These are phyloP conservation scores for Globisporangium rhizosaccharum DNA, from an alignment of 352 stramenopile species.

Conservation along the genomic window DNA sequence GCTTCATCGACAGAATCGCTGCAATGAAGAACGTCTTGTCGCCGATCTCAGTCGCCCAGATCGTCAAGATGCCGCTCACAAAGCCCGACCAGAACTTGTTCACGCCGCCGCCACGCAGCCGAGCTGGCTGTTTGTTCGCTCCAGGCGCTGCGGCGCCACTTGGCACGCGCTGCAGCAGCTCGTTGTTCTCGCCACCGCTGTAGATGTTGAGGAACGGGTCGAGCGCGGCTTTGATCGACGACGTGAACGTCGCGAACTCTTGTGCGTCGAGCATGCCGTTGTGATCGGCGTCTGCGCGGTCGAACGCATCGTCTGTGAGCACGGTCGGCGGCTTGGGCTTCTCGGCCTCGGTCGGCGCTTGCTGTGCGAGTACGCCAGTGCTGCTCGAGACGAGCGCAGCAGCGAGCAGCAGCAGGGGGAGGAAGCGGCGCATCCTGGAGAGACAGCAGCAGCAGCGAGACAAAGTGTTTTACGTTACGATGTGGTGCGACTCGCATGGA, in stretches of 20 bases:
- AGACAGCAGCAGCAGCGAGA: too few relatives aligned
- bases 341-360: conserved; percentile 18
- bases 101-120: conserved; percentile 33
- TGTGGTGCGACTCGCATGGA: too few relatives aligned
- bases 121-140: conserved; percentile 9
- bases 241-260: conserved; percentile 64
- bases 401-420: conserved; percentile 7
- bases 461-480: too few relatives aligned
- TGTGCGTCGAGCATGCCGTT: conserved; percentile 56
- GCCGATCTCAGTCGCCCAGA: conserved; percentile 98
- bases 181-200: conserved; percentile 14
- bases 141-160: neutral
- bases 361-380: conserved; percentile 1
- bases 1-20: conserved; percentile 95
- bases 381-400: conserved; percentile 1
- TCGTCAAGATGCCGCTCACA: conserved; percentile 89
- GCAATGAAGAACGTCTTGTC: conserved; percentile 99
- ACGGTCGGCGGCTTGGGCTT: conserved; percentile 16
- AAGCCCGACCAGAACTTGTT: conserved; percentile 88
- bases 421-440: too few relatives aligned
- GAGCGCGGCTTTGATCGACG: conserved; percentile 44
- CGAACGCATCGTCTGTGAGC: conserved; percentile 41
- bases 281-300: conserved; percentile 63
- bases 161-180: conserved; percentile 11
- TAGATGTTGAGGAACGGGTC: conserved; percentile 39